Percentiles rank a stretch among this genome's conserved stretches.
Evolutionary conservation across 2,329 filamentous ascomycete species (phyloP).

Genomic region (Fusarium pilosicola): DNA sequence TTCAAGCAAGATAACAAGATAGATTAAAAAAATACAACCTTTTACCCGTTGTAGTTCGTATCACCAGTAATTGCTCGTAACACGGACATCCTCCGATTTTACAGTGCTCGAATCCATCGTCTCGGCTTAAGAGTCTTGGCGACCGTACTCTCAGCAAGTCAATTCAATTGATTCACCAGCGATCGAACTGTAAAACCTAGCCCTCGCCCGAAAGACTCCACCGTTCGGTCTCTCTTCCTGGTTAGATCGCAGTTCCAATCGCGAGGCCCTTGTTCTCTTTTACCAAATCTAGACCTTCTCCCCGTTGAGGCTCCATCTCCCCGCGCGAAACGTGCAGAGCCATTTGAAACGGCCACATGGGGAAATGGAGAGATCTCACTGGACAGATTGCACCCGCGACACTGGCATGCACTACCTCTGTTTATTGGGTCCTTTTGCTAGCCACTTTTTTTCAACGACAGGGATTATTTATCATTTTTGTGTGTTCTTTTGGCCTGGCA

Average conservation of each 20-base stretch:
- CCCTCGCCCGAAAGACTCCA: constrained; percentile 1
- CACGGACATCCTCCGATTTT: background rate
- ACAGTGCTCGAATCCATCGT: background rate
- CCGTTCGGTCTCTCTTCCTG: constrained; percentile 26
- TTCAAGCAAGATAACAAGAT: too few relatives aligned
- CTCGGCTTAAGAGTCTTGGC: background rate
- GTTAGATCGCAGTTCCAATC: constrained; percentile 6
- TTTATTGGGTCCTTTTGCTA: background rate
- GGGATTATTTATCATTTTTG: background rate
- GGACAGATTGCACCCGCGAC: constrained; percentile 8
- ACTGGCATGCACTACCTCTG: background rate
- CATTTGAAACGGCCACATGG: constrained; percentile 33
- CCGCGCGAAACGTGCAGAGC: constrained; percentile 13
- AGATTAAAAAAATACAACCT: background rate
- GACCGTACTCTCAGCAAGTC: background rate
- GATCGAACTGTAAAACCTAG: background rate
- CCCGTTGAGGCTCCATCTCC: constrained; percentile 1
- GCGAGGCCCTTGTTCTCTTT: background rate
- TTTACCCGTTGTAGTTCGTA: background rate
- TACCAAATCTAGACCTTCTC: constrained; percentile 9
- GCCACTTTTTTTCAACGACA: background rate
- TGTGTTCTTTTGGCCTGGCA: background rate
- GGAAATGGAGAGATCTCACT: constrained; percentile 25
- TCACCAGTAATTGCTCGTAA: background rate
- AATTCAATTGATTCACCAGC: background rate